A percentile compares a stretch with the other conserved stretches of the same genome.
phyloP scores from a whole-genome alignment of 192 early-diverging fungal species.

The Coemansia sp. region DNA sequence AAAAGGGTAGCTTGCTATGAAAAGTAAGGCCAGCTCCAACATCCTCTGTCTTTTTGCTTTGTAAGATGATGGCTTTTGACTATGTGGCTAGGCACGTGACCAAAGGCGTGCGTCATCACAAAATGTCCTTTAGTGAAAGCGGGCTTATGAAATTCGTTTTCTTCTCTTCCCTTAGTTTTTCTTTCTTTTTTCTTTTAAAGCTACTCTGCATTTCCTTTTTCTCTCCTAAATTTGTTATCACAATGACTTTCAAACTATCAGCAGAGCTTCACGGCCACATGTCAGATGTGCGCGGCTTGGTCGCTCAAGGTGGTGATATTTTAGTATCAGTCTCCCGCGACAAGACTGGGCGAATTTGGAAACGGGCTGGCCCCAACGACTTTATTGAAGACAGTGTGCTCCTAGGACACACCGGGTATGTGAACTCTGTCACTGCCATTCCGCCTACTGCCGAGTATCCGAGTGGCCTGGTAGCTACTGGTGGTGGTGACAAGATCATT shows the following conservation, averaged over 20 bases:
- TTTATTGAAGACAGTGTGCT: slow-evolving; percentile 60
- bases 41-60: neutral
- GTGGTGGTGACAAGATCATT: slow-evolving; percentile 81
- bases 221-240: neutral
- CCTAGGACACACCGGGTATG: slow-evolving; percentile 72
- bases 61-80: neutral
- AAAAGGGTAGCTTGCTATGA: neutral
- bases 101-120: slow-evolving; percentile 2
- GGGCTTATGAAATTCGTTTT: too few species aligned
- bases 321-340: slow-evolving; percentile 77
- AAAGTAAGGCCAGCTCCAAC: neutral
- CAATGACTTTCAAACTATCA: slow-evolving; percentile 54
- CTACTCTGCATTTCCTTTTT: neutral
- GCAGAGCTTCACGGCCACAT: slow-evolving; percentile 57
- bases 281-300: slow-evolving; percentile 67
- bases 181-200: neutral
- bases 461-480: slow-evolving; percentile 79
- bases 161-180: neutral
- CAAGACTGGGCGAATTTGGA: slow-evolving; percentile 73
- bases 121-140: too few species aligned
- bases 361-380: slow-evolving; percentile 49
- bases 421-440: slow-evolving; percentile 71
- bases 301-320: slow-evolving; percentile 55
- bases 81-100: neutral
- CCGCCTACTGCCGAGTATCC: slow-evolving; percentile 59